A percentile compares a stretch with the other conserved stretches of the same genome.
Conservation (phyloP, 169 alveolate genomes). For the Plasmodium gaboni region DNA sequence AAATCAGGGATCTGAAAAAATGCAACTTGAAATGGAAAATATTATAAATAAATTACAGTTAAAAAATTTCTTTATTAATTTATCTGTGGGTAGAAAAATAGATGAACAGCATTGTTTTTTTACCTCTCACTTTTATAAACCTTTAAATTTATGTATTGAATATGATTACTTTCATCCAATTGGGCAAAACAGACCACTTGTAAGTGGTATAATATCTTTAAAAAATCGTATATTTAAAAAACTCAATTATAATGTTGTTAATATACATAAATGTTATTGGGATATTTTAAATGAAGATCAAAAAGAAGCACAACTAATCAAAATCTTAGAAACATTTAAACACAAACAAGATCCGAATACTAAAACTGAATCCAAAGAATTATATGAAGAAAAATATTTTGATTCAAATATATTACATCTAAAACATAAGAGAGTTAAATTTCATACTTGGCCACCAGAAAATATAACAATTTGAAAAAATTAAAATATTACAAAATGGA, state of each 20-base stretch:
- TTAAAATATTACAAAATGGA: no score
- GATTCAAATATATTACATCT: conserved; percentile 79
- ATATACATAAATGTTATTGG: conserved; percentile 87
- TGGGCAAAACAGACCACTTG: conserved; percentile 83
- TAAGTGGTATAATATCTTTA: conserved; percentile 84
- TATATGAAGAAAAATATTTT: conserved; percentile 70
- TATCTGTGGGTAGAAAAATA: conserved; percentile 88
- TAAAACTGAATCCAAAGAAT: conserved; percentile 48
- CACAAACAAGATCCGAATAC: conserved; percentile 17
- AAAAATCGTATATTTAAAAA: conserved; percentile 85
- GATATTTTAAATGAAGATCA: conserved; percentile 80
- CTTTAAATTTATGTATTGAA: conserved; percentile 87
- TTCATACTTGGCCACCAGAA: conserved; percentile 90
- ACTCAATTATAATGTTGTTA: conserved; percentile 87
- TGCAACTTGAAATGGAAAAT: conserved; percentile 88
- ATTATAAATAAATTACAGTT: conserved; percentile 84
- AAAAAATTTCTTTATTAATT: conserved; percentile 84
- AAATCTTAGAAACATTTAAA: conserved; percentile 78
- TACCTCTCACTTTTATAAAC: conserved; percentile 86
- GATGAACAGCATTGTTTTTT: conserved; percentile 92
- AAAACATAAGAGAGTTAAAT: conserved; percentile 85
- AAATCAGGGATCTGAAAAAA: conserved; percentile 88
- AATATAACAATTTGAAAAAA: conserved; percentile 80
- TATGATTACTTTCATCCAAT: conserved; percentile 86
- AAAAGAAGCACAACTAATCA: conserved; percentile 86